A percentile compares a stretch with the other conserved stretches of the same genome.
Evolutionary conservation across 2,329 filamentous ascomycete species (phyloP).

Genomic region (Trichoderma koningii): DNA sequence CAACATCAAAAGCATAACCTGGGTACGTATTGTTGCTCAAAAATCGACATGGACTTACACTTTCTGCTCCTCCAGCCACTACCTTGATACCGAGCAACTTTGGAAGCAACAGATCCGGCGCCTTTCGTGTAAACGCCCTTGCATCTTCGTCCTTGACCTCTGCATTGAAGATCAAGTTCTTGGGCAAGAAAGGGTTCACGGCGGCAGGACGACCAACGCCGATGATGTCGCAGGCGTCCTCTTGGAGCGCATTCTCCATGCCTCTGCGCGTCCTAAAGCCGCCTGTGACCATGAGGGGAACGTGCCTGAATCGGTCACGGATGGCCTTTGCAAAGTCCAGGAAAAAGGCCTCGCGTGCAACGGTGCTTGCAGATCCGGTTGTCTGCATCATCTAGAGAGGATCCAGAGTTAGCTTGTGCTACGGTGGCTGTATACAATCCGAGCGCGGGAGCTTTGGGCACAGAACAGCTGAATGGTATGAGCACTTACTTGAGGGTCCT

Average conservation of each 20-base stretch:
- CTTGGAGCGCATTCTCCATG: slow-evolving; percentile 45
- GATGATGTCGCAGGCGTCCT: slow-evolving; percentile 46
- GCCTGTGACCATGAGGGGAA: slow-evolving; percentile 61
- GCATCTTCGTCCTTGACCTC: slow-evolving; percentile 42
- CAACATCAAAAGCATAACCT: neutral
- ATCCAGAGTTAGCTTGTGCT: neutral
- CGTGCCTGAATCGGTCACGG: slow-evolving; percentile 46
- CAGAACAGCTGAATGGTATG: neutral
- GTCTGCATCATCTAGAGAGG: slow-evolving; percentile 40
- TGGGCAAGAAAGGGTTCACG: slow-evolving; percentile 43
- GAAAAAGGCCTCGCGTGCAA: slow-evolving; percentile 67
- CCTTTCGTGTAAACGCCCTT: slow-evolving; percentile 35
- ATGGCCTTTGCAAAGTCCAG: slow-evolving; percentile 59
- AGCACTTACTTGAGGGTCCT: slow-evolving; percentile 49
- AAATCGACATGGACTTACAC: slow-evolving; percentile 21
- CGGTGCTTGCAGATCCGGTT: slow-evolving; percentile 40
- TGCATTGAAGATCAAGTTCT: slow-evolving; percentile 40
- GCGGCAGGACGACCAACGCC: slow-evolving; percentile 46
- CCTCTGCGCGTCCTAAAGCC: slow-evolving; percentile 57
- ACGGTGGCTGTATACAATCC: neutral
- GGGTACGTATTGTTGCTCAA: neutral
- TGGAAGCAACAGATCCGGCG: slow-evolving; percentile 32
- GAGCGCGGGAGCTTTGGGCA: neutral
- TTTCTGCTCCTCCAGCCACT: slow-evolving; percentile 28
- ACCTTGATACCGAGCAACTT: slow-evolving; percentile 32